phyloP scores from a whole-genome alignment of 176 grass and related monocot species.

The Oryza rufipogon region DNA sequence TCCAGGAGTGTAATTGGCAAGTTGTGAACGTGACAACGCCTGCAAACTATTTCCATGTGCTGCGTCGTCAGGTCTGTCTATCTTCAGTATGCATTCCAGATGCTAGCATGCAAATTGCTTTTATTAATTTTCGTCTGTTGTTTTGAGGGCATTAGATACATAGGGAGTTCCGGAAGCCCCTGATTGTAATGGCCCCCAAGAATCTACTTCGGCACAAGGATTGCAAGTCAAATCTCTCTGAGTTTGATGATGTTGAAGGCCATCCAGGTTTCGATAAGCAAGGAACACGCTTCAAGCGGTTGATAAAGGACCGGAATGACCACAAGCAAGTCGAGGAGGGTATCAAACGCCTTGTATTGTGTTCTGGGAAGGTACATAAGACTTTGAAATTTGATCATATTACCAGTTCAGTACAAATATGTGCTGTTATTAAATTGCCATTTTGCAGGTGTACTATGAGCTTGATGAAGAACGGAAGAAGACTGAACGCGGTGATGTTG shows the following conservation, averaged over 20 bases:
- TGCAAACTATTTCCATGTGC: slow-evolving; percentile 95
- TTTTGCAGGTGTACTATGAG: slow-evolving; percentile 88
- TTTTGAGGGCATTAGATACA: slow-evolving; percentile 61
- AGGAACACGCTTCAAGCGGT: slow-evolving; percentile 91
- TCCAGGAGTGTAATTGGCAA: slow-evolving; percentile 98
- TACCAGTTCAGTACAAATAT: slow-evolving; percentile 8
- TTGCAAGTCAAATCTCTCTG: slow-evolving; percentile 91
- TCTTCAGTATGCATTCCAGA: slow-evolving; percentile 1
- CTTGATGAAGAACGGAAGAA: slow-evolving; percentile 86
- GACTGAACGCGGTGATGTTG: slow-evolving; percentile 62
- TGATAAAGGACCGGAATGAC: slow-evolving; percentile 87
- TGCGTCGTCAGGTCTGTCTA: slow-evolving; percentile 76
- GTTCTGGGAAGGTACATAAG: slow-evolving; percentile 81
- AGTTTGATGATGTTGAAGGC: slow-evolving; percentile 94
- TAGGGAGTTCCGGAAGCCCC: slow-evolving; percentile 84
- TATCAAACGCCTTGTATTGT: slow-evolving; percentile 83
- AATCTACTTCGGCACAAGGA: slow-evolving; percentile 94
- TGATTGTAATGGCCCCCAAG: slow-evolving; percentile 85
- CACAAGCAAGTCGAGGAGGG: slow-evolving; percentile 78
- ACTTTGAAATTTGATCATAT: slow-evolving; percentile 18
- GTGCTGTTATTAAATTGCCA: not conserved
- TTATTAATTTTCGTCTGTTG: not conserved
- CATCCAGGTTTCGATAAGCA: slow-evolving; percentile 94
- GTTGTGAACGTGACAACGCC: slow-evolving; percentile 97
- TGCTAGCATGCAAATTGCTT: not conserved